These are phyloP conservation scores for Backusella parvicylindrica DNA, from an alignment of 192 early-diverging fungal species.

Conservation along the genomic window DNA sequence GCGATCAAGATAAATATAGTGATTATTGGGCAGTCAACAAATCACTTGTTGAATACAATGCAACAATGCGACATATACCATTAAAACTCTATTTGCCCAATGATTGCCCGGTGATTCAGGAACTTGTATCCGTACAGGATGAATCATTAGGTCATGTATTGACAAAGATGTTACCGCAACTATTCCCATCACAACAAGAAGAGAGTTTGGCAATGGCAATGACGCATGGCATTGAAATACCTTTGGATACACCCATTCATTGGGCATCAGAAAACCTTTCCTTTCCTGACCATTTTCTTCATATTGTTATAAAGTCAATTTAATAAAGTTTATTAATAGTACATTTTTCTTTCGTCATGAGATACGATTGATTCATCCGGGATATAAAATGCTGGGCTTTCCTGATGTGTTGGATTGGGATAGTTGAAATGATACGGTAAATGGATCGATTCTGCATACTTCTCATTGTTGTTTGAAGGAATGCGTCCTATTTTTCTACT, in stretches of 20 bases:
- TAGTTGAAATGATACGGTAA: neutral
- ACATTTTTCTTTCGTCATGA: neutral
- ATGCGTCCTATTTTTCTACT: neutral
- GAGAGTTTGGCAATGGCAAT: slow-evolving; percentile 16
- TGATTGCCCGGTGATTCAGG: slow-evolving; percentile 59
- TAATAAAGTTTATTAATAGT: neutral
- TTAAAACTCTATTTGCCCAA: slow-evolving; percentile 58
- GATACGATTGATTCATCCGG: neutral
- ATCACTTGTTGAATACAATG: slow-evolving; percentile 39
- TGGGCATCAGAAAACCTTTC: slow-evolving; percentile 76
- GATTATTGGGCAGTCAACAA: slow-evolving; percentile 65
- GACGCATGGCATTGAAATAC: slow-evolving; percentile 67
- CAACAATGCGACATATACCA: slow-evolving; percentile 52
- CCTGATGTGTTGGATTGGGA: neutral
- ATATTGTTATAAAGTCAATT: slow-evolving; percentile 53
- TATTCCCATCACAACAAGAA: slow-evolving; percentile 29
- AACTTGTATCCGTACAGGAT: slow-evolving; percentile 50
- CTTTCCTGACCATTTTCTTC: slow-evolving; percentile 83
- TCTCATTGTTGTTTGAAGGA: neutral
- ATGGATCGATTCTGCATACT: neutral
- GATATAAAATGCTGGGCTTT: no score
- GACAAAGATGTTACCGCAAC: slow-evolving; percentile 43
- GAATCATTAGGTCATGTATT: slow-evolving; percentile 46
- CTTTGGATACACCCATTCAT: slow-evolving; percentile 66
- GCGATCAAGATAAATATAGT: slow-evolving; percentile 52